phyloP scores from a whole-genome alignment of 2,329 filamentous ascomycete genomes.

The Madurella mycetomatis region DNA sequence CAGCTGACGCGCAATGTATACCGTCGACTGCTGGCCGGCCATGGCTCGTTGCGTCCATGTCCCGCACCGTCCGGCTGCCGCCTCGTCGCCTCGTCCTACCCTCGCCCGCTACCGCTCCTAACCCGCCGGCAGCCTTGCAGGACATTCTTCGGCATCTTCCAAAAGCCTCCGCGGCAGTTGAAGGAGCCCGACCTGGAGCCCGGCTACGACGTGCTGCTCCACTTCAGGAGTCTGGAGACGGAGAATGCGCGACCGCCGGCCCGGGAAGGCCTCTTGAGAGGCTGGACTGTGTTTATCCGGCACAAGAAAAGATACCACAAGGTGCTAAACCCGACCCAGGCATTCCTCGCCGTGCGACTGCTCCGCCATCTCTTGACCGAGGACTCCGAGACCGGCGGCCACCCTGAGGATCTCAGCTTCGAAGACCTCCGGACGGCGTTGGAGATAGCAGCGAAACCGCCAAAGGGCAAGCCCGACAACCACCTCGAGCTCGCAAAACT shows the following conservation, averaged over 20 bases:
- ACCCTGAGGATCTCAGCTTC: constrained; percentile 34
- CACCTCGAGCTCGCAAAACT: constrained; percentile 46
- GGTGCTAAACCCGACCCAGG: constrained; percentile 62
- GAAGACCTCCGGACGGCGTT: constrained; percentile 44
- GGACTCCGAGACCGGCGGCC: constrained; percentile 43
- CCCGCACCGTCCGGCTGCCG: constrained; percentile 22
- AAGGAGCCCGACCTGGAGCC: constrained; percentile 62
- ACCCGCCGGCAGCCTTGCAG: constrained; percentile 34
- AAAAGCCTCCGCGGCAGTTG: constrained; percentile 54
- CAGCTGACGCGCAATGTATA: constrained; percentile 58
- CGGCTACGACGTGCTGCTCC: constrained; percentile 67
- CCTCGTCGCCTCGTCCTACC: constrained; percentile 12
- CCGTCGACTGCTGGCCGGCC: constrained; percentile 51
- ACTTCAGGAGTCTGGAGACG: constrained; percentile 59
- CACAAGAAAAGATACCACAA: constrained; percentile 46
- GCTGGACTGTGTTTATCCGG: constrained; percentile 60
- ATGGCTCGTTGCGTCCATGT: constrained; percentile 34
- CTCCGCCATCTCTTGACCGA: constrained; percentile 56
- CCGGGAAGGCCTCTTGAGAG: constrained; percentile 57
- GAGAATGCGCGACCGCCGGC: constrained; percentile 62
- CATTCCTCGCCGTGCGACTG: constrained; percentile 50
- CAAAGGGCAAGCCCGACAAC: constrained; percentile 38
- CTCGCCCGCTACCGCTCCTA: constrained; percentile 7
- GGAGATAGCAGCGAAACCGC: constrained; percentile 39
- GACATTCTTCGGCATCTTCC: constrained; percentile 60